Conservation (phyloP, 495 filamentous ascomycete species). For the Talaromyces liani region DNA sequence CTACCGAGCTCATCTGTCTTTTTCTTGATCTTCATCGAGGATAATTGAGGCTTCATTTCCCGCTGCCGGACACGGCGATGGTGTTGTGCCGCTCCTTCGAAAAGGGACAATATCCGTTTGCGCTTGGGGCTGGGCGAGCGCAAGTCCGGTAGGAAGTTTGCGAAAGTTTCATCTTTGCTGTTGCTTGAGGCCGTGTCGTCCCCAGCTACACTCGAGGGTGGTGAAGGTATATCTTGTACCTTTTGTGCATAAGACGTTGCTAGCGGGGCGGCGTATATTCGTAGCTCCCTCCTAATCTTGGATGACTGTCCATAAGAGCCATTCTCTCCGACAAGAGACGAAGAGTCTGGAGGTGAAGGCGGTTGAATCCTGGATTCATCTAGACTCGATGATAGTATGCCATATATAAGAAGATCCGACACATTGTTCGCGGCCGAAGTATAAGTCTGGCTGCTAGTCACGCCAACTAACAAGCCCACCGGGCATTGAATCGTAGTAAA, state of each 20-base stretch:
- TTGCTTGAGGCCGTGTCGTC: background rate
- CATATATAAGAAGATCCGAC: slow-evolving; percentile 52
- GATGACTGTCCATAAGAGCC: background rate
- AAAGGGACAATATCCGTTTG: slow-evolving; percentile 46
- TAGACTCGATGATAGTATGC: slow-evolving; percentile 24
- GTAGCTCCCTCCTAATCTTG: slow-evolving; percentile 20
- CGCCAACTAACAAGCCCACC: slow-evolving; percentile 30
- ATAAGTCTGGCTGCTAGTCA: slow-evolving; percentile 13
- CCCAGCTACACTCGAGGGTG: slow-evolving; percentile 19
- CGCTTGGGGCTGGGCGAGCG: slow-evolving; percentile 44
- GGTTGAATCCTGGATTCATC: slow-evolving; percentile 21
- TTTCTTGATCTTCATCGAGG: slow-evolving; percentile 28
- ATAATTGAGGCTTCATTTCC: slow-evolving; percentile 33
- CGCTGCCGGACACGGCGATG: slow-evolving; percentile 45
- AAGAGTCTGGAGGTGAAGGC: slow-evolving; percentile 42
- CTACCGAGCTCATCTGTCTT: slow-evolving; percentile 32
- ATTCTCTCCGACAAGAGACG: slow-evolving; percentile 19
- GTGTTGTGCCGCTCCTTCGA: slow-evolving; percentile 53
- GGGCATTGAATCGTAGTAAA: slow-evolving; percentile 33
- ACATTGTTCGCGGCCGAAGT: slow-evolving; percentile 15
- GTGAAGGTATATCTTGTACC: slow-evolving; percentile 28
- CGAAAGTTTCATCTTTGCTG: slow-evolving; percentile 17
- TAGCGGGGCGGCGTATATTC: slow-evolving; percentile 35
- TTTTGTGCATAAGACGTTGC: slow-evolving; percentile 25
- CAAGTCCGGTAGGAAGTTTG: slow-evolving; percentile 34